Evolutionary conservation across 1,139 yeast species (phyloP).

Genomic region (Debaryomycetaceae sp.): DNA sequence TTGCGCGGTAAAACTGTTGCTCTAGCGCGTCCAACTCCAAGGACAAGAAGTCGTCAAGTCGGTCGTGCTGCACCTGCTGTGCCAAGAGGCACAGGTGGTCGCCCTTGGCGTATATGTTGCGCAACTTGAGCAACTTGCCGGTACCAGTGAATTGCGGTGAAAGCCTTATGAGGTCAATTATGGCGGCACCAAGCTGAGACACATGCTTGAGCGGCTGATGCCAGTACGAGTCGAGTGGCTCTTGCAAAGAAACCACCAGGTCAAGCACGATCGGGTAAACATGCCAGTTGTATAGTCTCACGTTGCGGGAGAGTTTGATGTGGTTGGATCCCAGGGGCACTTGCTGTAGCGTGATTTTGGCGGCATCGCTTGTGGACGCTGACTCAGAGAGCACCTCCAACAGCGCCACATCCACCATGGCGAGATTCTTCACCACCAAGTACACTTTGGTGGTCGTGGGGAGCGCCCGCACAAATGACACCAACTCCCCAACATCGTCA

Average conservation of each 20-base stretch:
- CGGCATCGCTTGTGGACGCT: not conserved
- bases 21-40: slow-evolving; percentile 29
- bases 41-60: slow-evolving; percentile 27
- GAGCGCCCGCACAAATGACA: slow-evolving; percentile 9
- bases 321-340: slow-evolving; percentile 1
- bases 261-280: slow-evolving; percentile 22
- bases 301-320: slow-evolving; percentile 17
- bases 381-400: not conserved
- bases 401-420: not conserved
- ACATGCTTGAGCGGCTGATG: slow-evolving; percentile 32
- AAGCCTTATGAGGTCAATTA: slow-evolving; percentile 20
- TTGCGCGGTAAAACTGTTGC: slow-evolving; percentile 31
- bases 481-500: slow-evolving; percentile 8
- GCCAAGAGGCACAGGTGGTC: slow-evolving; percentile 31
- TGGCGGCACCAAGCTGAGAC: slow-evolving; percentile 21
- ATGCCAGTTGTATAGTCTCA: slow-evolving; percentile 31
- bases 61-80: slow-evolving; percentile 20
- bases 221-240: slow-evolving; percentile 23
- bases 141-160: slow-evolving; percentile 14
- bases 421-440: slow-evolving; percentile 28
- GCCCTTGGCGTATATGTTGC: slow-evolving; percentile 39
- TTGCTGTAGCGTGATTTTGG: no score
- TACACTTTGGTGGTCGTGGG: slow-evolving; percentile 10
- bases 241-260: slow-evolving; percentile 17
- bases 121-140: slow-evolving; percentile 23